A percentile compares a stretch with the other conserved stretches of the same genome.
phyloP scores from a whole-genome alignment of 1,139 yeast genomes.

The Yamadazyma siamensis region DNA sequence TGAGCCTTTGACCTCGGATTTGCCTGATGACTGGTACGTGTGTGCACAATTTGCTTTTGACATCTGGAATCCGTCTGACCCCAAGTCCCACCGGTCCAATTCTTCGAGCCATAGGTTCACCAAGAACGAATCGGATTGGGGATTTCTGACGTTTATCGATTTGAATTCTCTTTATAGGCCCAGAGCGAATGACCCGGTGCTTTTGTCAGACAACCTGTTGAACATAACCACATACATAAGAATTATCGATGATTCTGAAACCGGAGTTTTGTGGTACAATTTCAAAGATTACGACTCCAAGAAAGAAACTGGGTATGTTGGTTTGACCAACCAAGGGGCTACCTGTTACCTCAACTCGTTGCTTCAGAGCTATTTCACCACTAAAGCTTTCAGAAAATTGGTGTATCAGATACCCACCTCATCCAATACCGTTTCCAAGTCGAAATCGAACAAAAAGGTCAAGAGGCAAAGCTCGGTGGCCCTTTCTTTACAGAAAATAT shows the following conservation, averaged over 20 bases:
- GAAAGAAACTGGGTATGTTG: constrained; percentile 83
- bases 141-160: constrained; percentile 77
- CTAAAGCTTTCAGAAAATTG: constrained; percentile 74
- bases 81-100: constrained; percentile 56
- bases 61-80: constrained; percentile 77
- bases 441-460: constrained; percentile 36
- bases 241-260: constrained; percentile 76
- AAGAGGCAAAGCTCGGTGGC: constrained; percentile 53
- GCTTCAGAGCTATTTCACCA: constrained; percentile 84
- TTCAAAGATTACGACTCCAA: constrained; percentile 85
- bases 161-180: constrained; percentile 19
- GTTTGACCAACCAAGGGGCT: constrained; percentile 95
- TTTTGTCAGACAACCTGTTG: constrained; percentile 56
- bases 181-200: constrained; percentile 10
- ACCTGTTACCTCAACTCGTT: constrained; percentile 93
- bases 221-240: constrained; percentile 76
- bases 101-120: constrained; percentile 80
- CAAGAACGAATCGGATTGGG: constrained; percentile 88
- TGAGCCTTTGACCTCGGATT: constrained; percentile 52
- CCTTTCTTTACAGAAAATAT: constrained; percentile 80
- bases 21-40: constrained; percentile 56
- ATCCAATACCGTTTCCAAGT: constrained; percentile 20
- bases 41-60: constrained; percentile 91
- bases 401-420: constrained; percentile 90
- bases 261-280: constrained; percentile 93